A percentile compares a stretch with the other conserved stretches of the same genome.
Evolutionary conservation across 2,329 filamentous ascomycete species (phyloP).

Genomic region (Colletotrichum caudatum): DNA sequence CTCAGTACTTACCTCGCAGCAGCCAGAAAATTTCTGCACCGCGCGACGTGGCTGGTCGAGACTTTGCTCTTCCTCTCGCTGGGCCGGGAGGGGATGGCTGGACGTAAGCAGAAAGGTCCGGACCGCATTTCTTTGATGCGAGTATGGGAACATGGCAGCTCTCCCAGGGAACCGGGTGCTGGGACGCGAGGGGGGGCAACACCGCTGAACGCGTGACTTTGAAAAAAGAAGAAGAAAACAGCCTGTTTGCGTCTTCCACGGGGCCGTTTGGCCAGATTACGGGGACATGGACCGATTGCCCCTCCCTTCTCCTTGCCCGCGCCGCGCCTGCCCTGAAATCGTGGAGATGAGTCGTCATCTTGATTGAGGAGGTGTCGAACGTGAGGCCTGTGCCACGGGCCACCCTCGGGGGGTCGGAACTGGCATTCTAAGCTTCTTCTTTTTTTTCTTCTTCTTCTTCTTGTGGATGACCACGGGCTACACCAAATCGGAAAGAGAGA

Average conservation of each 20-base stretch:
- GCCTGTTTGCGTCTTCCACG: background rate
- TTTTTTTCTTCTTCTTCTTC: constrained; percentile 12
- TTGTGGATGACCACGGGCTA: constrained; percentile 10
- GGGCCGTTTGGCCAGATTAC: constrained; percentile 14
- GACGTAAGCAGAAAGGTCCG: constrained; percentile 14
- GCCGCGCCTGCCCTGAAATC: background rate
- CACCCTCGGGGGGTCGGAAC: constrained; percentile 26
- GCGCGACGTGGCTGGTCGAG: constrained; percentile 31
- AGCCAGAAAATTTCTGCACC: constrained; percentile 1
- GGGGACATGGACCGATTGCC: background rate
- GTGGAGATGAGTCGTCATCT: constrained; percentile 26
- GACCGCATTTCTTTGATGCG: constrained; percentile 18
- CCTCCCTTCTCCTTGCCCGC: background rate
- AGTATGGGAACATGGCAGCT: background rate
- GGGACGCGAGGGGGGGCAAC: constrained; percentile 5
- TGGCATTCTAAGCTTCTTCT: constrained; percentile 9
- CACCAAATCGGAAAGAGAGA: constrained; percentile 28
- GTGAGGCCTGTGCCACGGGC: constrained; percentile 30
- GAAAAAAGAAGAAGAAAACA: constrained; percentile 1
- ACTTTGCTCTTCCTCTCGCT: background rate
- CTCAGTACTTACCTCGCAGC: background rate
- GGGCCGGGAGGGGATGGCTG: constrained; percentile 15
- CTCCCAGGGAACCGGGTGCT: constrained; percentile 23
- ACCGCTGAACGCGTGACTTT: constrained; percentile 1
- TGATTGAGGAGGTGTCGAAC: constrained; percentile 11